These are phyloP conservation scores for Starmerella cellae DNA, from an alignment of 805 yeast genomes.

Conservation along the genomic window DNA sequence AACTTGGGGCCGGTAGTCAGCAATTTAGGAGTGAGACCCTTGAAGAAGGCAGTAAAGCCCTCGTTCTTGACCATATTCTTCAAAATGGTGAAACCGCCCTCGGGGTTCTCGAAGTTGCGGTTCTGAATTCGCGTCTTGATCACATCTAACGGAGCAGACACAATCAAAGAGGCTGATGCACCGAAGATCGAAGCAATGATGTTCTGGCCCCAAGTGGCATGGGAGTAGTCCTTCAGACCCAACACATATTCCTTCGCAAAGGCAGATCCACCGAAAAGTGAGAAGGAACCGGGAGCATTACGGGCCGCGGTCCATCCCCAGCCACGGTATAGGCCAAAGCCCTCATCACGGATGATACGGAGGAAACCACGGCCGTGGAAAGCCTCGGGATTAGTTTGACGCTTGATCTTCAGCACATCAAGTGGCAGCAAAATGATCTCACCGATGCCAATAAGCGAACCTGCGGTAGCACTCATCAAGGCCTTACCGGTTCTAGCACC, in stretches of 20 bases:
- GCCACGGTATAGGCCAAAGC: conserved; percentile 86
- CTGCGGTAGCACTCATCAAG: conserved; percentile 92
- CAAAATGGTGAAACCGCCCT: conserved; percentile 81
- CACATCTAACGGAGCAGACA: conserved; percentile 93
- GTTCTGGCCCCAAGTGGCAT: conserved; percentile 92
- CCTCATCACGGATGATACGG: conserved; percentile 77
- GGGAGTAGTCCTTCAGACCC: conserved; percentile 70
- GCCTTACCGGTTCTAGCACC: conserved; percentile 97
- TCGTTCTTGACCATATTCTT: conserved; percentile 88
- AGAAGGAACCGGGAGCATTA: conserved; percentile 98
- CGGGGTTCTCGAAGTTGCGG: conserved; percentile 88
- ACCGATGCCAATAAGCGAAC: conserved; percentile 88
- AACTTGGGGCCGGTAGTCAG: conserved; percentile 96
- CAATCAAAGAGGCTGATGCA: conserved; percentile 92
- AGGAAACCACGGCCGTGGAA: conserved; percentile 95
- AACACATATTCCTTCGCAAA: conserved; percentile 94
- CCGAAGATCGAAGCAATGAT: conserved; percentile 90
- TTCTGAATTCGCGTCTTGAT: conserved; percentile 98
- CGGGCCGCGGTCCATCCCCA: conserved; percentile 99
- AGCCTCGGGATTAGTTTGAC: conserved; percentile 99
- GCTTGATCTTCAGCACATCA: conserved; percentile 92
- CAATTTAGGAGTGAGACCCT: conserved; percentile 91
- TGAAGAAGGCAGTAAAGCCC: conserved; percentile 82
- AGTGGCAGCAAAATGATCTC: conserved; percentile 90
- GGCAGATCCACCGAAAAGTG: conserved; percentile 95